Conservation (phyloP, 352 stramenopile genomes). For the Pythium pyrilobum region DNA sequence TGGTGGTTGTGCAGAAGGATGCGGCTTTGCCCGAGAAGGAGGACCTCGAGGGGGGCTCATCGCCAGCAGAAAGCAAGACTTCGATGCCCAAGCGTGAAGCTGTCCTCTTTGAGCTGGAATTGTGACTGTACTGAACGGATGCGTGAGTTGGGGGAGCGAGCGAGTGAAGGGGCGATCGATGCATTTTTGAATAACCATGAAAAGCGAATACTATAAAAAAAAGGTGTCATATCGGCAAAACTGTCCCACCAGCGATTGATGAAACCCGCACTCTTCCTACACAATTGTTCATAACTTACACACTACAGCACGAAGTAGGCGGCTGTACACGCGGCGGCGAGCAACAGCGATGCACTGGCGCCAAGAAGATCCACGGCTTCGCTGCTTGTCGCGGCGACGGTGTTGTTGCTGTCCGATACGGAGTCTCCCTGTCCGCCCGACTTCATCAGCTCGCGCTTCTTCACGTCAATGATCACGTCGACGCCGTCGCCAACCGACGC, state of each 20-base stretch:
- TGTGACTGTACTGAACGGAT: slow-evolving; percentile 23
- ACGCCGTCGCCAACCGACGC: slow-evolving; percentile 6
- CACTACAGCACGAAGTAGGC: slow-evolving; percentile 8
- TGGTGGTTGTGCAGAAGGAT: no score
- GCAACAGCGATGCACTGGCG: background rate
- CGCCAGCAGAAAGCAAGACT: background rate
- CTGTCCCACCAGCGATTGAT: no score
- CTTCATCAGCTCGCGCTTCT: slow-evolving; percentile 40
- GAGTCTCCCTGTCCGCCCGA: background rate
- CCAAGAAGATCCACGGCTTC: background rate
- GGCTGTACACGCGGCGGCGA: background rate
- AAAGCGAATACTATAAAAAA: background rate
- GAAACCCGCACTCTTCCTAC: background rate
- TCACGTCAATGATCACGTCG: slow-evolving; percentile 40
- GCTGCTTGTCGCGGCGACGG: background rate
- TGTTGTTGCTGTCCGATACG: background rate
- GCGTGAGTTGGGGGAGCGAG: background rate
- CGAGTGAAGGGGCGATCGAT: background rate
- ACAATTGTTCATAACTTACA: slow-evolving; percentile 1
- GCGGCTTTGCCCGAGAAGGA: background rate
- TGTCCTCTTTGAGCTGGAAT: slow-evolving; percentile 66
- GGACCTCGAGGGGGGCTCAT: background rate
- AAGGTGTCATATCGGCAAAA: background rate
- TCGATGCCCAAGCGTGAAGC: slow-evolving; percentile 11
- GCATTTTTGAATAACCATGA: background rate